Percentiles rank a stretch among this genome's conserved stretches.
Evolutionary conservation across 2,329 filamentous ascomycete species (phyloP).

Genomic region (Cladosporium colombiae): DNA sequence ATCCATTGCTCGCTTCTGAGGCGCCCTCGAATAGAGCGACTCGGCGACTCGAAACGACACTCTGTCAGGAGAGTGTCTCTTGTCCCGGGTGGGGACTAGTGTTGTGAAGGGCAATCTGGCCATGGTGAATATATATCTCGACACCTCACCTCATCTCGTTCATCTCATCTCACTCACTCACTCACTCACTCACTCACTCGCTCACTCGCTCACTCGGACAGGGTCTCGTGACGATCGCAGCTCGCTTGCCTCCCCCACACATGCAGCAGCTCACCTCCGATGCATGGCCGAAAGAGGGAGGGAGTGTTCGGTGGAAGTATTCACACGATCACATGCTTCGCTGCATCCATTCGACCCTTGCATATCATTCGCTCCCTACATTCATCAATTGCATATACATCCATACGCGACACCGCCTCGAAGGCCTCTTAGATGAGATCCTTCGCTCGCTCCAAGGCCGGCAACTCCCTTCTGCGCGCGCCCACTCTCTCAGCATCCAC

Average conservation of each 20-base stretch:
- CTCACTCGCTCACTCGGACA: neutral
- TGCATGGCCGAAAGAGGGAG: constrained; percentile 13
- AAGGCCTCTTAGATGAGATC: constrained; percentile 19
- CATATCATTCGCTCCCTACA: neutral
- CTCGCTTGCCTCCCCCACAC: neutral
- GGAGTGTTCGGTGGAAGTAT: neutral
- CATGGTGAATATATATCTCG: neutral
- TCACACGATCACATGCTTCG: constrained; percentile 4
- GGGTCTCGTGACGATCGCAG: neutral
- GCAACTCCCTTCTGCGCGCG: constrained; percentile 9
- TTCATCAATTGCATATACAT: neutral
- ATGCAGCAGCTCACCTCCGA: constrained; percentile 4
- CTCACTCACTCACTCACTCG: neutral
- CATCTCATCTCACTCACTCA: no score
- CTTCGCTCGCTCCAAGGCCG: constrained; percentile 14
- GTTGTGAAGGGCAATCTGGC: neutral
- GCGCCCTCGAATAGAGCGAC: neutral
- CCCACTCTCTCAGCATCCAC: neutral
- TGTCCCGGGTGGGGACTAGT: neutral
- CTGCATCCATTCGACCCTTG: neutral
- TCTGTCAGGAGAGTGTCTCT: neutral
- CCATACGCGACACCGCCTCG: neutral
- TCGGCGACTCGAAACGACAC: neutral
- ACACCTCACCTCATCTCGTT: neutral
- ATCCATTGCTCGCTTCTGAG: neutral